Conservation (phyloP, 2,329 filamentous ascomycete species). For the Xylariaceae sp. region DNA sequence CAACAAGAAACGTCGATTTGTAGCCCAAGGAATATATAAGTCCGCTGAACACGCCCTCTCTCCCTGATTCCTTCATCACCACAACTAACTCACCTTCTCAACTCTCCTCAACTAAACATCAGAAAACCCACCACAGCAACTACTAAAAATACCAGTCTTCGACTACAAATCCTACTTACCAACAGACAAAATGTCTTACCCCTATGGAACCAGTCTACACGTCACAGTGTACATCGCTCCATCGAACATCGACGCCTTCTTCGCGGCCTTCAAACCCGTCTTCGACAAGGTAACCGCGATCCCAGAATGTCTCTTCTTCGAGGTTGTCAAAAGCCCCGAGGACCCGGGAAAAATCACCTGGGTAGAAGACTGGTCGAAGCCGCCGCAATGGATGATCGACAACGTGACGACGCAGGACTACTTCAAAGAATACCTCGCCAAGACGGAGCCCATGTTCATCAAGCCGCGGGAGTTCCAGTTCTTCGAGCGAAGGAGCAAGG, state of each 20-base stretch:
- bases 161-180: too few relatives aligned
- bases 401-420: conserved; percentile 36
- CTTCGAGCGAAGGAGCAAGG: conserved; percentile 9
- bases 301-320: conserved; percentile 40
- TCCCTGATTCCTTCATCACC: background rate
- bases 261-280: conserved; percentile 31
- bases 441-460: conserved; percentile 36
- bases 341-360: conserved; percentile 34
- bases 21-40: conserved; percentile 4
- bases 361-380: conserved; percentile 37
- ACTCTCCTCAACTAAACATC: background rate
- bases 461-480: conserved; percentile 34
- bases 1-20: conserved; percentile 1
- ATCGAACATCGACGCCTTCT: conserved; percentile 22
- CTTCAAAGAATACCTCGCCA: conserved; percentile 36
- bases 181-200: conserved; percentile 4
- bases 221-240: conserved; percentile 24
- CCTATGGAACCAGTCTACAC: conserved; percentile 22
- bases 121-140: background rate
- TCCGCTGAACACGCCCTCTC: background rate
- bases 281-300: conserved; percentile 38
- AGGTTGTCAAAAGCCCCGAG: conserved; percentile 34
- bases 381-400: conserved; percentile 29
- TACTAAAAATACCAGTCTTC: too few relatives aligned
- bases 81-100: background rate